Evolutionary conservation across 441 rosid genomes (phyloP).

Genomic region (Rhodomyrtus psidioides): DNA sequence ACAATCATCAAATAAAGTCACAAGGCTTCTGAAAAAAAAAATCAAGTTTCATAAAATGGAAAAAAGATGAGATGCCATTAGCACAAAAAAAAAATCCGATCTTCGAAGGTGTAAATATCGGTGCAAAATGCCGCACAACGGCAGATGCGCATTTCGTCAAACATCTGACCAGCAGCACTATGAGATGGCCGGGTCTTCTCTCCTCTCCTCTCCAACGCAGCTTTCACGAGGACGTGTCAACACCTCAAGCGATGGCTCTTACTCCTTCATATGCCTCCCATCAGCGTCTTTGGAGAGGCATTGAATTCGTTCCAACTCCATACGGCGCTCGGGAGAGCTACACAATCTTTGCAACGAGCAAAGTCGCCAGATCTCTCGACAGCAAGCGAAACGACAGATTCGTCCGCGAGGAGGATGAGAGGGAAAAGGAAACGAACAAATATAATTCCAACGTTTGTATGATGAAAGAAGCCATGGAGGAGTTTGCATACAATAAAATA

Average conservation of each 20-base stretch:
- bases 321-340: not conserved
- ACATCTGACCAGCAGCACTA: too few species aligned
- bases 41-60: not conserved
- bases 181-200: not conserved
- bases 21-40: not conserved
- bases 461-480: too few species aligned
- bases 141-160: not conserved
- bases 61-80: not conserved
- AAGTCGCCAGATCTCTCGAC: not conserved
- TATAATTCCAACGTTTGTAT: too few species aligned
- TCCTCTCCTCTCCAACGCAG: not conserved
- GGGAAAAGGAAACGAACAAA: too few species aligned
- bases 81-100: not conserved
- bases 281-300: conserved; percentile 16
- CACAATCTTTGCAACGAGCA: not conserved
- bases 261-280: too few species aligned
- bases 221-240: not conserved
- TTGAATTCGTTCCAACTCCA: not conserved
- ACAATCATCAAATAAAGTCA: not conserved
- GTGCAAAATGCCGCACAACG: not conserved
- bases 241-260: too few species aligned
- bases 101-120: not conserved
- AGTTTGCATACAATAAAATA: too few species aligned
- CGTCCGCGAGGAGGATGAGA: too few species aligned
- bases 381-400: too few species aligned